Percentiles rank a stretch among this genome's conserved stretches.
Evolutionary conservation across 2,329 filamentous ascomycete genomes (phyloP).

Genomic region (Diaporthe caulivora): DNA sequence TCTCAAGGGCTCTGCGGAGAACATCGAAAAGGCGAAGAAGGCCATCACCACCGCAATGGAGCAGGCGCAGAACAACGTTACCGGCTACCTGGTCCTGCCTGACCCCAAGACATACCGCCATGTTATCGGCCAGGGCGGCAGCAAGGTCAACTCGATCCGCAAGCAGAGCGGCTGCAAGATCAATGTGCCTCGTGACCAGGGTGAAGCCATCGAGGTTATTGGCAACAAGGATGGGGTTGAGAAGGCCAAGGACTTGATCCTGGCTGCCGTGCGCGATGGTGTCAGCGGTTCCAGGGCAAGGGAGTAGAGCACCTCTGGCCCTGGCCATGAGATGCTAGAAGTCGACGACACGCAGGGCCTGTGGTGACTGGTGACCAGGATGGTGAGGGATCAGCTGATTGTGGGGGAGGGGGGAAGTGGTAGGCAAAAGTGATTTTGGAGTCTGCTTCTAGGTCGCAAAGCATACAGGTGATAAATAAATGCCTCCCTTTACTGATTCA

Average conservation of each 20-base stretch:
- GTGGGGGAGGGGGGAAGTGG: neutral
- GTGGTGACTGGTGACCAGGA: conserved; percentile 19
- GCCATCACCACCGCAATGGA: conserved; percentile 80
- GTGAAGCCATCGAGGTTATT: conserved; percentile 91
- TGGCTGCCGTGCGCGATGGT: conserved; percentile 82
- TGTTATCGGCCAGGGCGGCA: conserved; percentile 89
- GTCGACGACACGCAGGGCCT: neutral
- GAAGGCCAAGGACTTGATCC: conserved; percentile 87
- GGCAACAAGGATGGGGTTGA: conserved; percentile 85
- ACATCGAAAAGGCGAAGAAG: conserved; percentile 84
- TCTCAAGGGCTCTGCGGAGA: conserved; percentile 82
- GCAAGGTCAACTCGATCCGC: conserved; percentile 92
- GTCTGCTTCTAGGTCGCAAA: too few species aligned
- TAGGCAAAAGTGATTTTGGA: neutral
- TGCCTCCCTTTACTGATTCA: neutral
- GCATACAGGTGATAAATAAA: neutral
- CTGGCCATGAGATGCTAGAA: neutral
- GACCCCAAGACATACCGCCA: conserved; percentile 91
- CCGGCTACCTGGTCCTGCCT: conserved; percentile 89
- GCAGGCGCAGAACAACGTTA: conserved; percentile 78
- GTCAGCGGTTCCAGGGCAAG: conserved; percentile 47
- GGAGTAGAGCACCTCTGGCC: conserved; percentile 38
- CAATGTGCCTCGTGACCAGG: conserved; percentile 88
- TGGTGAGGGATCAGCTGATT: neutral
- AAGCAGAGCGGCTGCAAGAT: conserved; percentile 95